Conservation (phyloP, 345 rosid genomes). For the Anacardium occidentale region DNA sequence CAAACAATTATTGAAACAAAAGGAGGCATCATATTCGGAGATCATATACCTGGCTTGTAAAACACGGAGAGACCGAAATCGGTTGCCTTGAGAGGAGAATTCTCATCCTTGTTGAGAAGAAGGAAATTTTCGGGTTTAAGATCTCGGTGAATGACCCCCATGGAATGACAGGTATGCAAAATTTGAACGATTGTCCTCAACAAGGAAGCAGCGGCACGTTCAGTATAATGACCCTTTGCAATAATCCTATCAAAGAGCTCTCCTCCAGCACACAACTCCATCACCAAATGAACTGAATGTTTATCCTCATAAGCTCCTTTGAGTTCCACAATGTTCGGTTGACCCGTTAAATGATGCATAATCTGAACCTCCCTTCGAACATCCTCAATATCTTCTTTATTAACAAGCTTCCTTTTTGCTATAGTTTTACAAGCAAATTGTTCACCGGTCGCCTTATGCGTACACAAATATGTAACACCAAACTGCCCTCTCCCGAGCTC, state of each 20-base stretch:
- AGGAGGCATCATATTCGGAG: background rate
- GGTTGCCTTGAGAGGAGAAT: slow-evolving; percentile 86
- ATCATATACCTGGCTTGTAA: slow-evolving; percentile 69
- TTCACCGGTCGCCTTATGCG: slow-evolving; percentile 61
- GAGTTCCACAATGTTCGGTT: slow-evolving; percentile 85
- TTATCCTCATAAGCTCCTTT: slow-evolving; percentile 95
- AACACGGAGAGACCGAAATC: slow-evolving; percentile 90
- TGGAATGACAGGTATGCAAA: slow-evolving; percentile 82
- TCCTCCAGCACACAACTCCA: slow-evolving; percentile 96
- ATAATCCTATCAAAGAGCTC: slow-evolving; percentile 89
- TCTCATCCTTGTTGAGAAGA: slow-evolving; percentile 69
- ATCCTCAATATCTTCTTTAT: slow-evolving; percentile 91
- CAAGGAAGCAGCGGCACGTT: slow-evolving; percentile 88
- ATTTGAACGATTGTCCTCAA: slow-evolving; percentile 84
- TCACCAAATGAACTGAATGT: slow-evolving; percentile 87
- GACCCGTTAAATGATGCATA: slow-evolving; percentile 89
- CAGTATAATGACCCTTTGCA: slow-evolving; percentile 89
- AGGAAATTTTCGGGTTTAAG: slow-evolving; percentile 96
- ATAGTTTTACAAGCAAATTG: slow-evolving; percentile 93
- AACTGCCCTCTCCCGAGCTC: slow-evolving; percentile 93
- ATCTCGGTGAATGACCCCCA: slow-evolving; percentile 95
- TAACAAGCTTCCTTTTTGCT: slow-evolving; percentile 76
- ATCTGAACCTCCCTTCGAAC: slow-evolving; percentile 92
- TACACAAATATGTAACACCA: slow-evolving; percentile 85
- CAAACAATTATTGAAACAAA: too few species aligned